Evolutionary conservation across 1,139 yeast genomes (phyloP).

Genomic region (Sugiyamaella pinicola): DNA sequence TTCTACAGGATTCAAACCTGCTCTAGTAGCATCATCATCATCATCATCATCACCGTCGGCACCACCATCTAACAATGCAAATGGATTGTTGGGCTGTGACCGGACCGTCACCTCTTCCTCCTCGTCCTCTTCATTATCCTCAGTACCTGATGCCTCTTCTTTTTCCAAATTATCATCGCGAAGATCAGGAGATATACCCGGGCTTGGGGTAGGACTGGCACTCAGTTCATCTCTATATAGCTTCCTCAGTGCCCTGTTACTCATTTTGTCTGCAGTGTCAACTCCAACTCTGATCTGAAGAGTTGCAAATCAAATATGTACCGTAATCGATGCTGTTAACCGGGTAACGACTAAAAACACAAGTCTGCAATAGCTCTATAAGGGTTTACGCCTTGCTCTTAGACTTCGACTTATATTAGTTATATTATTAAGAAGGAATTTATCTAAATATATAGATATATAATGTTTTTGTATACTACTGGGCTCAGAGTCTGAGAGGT

Average conservation of each 20-base stretch:
- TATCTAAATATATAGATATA: too few species aligned
- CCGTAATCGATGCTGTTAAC: neutral
- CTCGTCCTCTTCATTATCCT: constrained; percentile 1
- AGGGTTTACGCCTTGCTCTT: too few species aligned
- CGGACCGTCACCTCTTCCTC: constrained; percentile 13
- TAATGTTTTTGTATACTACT: too few species aligned
- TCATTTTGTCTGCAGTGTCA: constrained; percentile 26
- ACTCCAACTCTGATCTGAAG: too few species aligned
- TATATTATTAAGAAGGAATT: too few species aligned
- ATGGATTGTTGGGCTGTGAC: constrained; percentile 49
- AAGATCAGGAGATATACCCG: too few species aligned
- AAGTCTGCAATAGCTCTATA: too few species aligned
- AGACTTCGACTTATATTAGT: too few species aligned
- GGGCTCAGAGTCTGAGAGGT: neutral
- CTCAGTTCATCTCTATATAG: constrained; percentile 25
- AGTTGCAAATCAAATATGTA: neutral
- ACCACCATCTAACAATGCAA: constrained; percentile 53
- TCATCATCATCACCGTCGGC: constrained; percentile 40
- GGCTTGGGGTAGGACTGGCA: constrained; percentile 14
- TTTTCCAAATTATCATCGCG: constrained; percentile 4
- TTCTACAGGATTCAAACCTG: neutral
- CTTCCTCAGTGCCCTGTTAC: constrained; percentile 32
- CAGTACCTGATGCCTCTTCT: constrained; percentile 5
- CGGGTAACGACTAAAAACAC: too few species aligned
- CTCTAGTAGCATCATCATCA: constrained; percentile 40